Conservation (phyloP, 192 early-diverging fungal species). For the Backusella tuberculispora region DNA sequence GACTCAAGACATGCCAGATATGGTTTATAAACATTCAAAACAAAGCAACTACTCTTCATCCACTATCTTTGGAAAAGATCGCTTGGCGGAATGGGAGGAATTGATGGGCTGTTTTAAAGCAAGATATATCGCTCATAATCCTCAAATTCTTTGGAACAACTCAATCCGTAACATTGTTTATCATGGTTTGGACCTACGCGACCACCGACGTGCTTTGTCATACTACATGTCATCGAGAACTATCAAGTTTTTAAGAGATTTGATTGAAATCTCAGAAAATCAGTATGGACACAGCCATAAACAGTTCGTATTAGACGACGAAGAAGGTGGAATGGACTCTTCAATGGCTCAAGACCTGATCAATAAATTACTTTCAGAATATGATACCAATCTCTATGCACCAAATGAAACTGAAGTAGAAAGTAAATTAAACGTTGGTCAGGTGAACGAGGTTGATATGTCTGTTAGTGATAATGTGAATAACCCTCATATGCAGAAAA, state of each 20-base stretch:
- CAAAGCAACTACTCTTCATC: constrained; percentile 22
- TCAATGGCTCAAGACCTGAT: constrained; percentile 50
- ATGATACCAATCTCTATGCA: constrained; percentile 46
- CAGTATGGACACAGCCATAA: neutral
- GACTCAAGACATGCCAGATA: constrained; percentile 28
- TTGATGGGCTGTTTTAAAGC: constrained; percentile 62
- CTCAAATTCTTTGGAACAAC: constrained; percentile 84
- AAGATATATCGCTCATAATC: constrained; percentile 83
- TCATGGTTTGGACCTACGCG: constrained; percentile 72
- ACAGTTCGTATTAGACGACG: neutral
- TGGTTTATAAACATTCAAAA: neutral
- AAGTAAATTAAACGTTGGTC: neutral
- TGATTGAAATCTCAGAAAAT: constrained; percentile 43
- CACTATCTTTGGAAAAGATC: constrained; percentile 41
- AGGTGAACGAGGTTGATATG: constrained; percentile 17
- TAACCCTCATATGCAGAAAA: constrained; percentile 47
- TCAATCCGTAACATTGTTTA: constrained; percentile 83
- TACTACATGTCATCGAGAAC: constrained; percentile 89
- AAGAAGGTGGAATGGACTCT: constrained; percentile 34
- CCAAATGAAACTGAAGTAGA: constrained; percentile 48
- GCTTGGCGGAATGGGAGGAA: constrained; percentile 42
- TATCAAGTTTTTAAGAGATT: constrained; percentile 73
- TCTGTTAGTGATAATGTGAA: constrained; percentile 35
- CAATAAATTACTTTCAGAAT: constrained; percentile 48
- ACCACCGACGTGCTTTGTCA: constrained; percentile 66